Conservation (phyloP, 2,329 filamentous ascomycete genomes). For the Fusarium guadeloupense region DNA sequence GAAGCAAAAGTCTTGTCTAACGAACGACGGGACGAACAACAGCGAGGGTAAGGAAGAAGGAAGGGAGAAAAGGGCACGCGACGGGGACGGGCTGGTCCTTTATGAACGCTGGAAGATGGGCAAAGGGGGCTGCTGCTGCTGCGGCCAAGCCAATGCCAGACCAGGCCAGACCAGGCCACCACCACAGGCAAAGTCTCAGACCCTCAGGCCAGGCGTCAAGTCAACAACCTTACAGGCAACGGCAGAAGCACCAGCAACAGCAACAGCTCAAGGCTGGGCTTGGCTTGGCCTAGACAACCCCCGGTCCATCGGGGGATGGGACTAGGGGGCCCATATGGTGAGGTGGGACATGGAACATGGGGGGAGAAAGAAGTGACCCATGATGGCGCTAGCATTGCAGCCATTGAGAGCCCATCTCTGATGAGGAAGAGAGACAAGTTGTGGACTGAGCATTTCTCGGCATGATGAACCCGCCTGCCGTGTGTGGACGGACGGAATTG, state of each 20-base stretch:
- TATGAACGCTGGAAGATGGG: slow-evolving; percentile 36
- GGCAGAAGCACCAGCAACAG: slow-evolving; percentile 27
- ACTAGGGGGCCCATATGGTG: slow-evolving; percentile 9
- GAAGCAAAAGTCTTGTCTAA: slow-evolving; percentile 40
- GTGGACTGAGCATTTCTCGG: slow-evolving; percentile 20
- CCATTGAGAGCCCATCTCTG: slow-evolving; percentile 26
- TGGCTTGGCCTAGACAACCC: slow-evolving; percentile 13
- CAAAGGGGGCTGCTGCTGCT: slow-evolving; percentile 9
- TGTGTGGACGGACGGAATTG: slow-evolving; percentile 2
- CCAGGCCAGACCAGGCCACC: slow-evolving; percentile 7
- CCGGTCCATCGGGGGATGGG: slow-evolving; percentile 34
- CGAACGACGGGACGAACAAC: slow-evolving; percentile 40
- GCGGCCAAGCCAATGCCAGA: background rate
- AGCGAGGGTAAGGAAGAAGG: slow-evolving; percentile 32
- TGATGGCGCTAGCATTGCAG: slow-evolving; percentile 30
- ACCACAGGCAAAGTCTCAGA: slow-evolving; percentile 3
- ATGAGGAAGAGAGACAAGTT: slow-evolving; percentile 14
- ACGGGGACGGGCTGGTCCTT: slow-evolving; percentile 32
- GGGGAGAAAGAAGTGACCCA: slow-evolving; percentile 16
- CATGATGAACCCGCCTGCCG: slow-evolving; percentile 27
- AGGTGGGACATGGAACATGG: slow-evolving; percentile 28
- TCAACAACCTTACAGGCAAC: slow-evolving; percentile 15
- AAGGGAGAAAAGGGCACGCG: slow-evolving; percentile 6
- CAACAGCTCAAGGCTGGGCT: slow-evolving; percentile 18
- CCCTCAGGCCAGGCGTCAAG: slow-evolving; percentile 15